Evolutionary conservation across 345 rosid species (phyloP), one percentile per base, ranked within the genome.

Genomic region (Arabis alpina): DNA sequence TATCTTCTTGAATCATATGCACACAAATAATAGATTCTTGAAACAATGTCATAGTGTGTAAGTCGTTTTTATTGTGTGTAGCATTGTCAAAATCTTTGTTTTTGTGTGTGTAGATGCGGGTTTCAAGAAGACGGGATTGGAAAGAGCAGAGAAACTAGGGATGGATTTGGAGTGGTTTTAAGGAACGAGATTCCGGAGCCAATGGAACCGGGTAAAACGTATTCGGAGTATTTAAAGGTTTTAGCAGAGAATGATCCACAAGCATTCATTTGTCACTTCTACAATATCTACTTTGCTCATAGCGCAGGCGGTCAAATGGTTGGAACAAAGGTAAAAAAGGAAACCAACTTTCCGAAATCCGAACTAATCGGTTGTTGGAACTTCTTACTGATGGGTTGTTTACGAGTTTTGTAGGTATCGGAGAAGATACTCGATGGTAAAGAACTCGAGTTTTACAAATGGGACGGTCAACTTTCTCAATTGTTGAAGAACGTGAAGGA

Each of bases 271-370:
- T 90, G 97, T 72, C 98, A 90, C 81, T 90, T 93, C 88, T 90
- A 86, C 82, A 90, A 90, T 54, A 76, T 83, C 51, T 86, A 93
- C 76, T 93, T 93, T 85, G 97, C 98, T 7, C 97, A 93, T 72
- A 76, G 87, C 54, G 99, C 98, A 24, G 99, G 99, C 58, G 99
- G 99, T 39, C 87, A 91, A 60, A 91, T 93, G 96, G 89, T 93
- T 70, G 99, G 95, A 60, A 87, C 74, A 79, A 93, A 87, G 91
- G 99, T 93, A 83, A 36, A 6, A 80, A 30, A 13, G n/a, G 11
- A 4, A 11, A 36, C 4, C 0, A 41, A 7, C 4, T 14, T 0
- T 44, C 16, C 30, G 1, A 3, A n/a, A n/a, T n/a, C n/a, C n/a
- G n/a, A 8, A 10, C 16, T 48, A 60, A 2, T 1, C 1, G 5